Evolutionary conservation across 192 early-diverging fungal species (phyloP).

Genomic region (Gigaspora rosea): DNA sequence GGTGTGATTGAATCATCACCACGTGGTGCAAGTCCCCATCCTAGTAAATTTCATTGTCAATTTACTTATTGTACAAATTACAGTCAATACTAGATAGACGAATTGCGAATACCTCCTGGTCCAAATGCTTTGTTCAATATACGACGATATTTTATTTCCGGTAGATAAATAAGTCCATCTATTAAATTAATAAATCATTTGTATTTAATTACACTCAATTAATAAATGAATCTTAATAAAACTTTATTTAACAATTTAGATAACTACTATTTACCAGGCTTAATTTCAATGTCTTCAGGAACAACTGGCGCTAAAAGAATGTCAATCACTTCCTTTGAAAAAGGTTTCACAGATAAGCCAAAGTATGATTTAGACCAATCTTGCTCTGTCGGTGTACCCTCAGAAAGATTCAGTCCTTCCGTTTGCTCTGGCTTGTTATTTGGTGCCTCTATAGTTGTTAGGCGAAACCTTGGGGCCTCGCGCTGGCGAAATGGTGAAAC

Average conservation of each 20-base stretch:
- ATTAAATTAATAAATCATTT: too few species aligned
- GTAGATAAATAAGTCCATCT: conserved; percentile 93
- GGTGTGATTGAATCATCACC: conserved; percentile 82
- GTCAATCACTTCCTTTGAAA: conserved; percentile 67
- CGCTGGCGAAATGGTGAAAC: too few species aligned
- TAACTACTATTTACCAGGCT: conserved; percentile 68
- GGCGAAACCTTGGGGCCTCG: too few species aligned
- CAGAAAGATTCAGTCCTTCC: too few species aligned
- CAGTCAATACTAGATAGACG: too few species aligned
- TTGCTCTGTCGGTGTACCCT: not conserved
- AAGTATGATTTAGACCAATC: conserved; percentile 74
- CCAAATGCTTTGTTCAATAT: conserved; percentile 95
- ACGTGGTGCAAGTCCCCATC: conserved; percentile 85
- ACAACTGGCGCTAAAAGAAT: conserved; percentile 70
- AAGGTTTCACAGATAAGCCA: conserved; percentile 76
- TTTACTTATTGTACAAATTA: too few species aligned
- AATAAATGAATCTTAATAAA: not conserved
- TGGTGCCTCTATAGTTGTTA: too few species aligned
- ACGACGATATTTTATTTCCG: conserved; percentile 97
- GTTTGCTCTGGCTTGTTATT: too few species aligned
- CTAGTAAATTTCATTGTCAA: conserved; percentile 29
- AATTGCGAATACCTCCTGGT: conserved; percentile 65
- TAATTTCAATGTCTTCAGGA: conserved; percentile 88
- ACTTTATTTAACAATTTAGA: not conserved
- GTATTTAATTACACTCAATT: not conserved